Percentiles rank a stretch among this genome's conserved stretches.
phyloP scores from a whole-genome alignment of 805 yeast species.

The Wickerhamomyces sydowiorum region DNA sequence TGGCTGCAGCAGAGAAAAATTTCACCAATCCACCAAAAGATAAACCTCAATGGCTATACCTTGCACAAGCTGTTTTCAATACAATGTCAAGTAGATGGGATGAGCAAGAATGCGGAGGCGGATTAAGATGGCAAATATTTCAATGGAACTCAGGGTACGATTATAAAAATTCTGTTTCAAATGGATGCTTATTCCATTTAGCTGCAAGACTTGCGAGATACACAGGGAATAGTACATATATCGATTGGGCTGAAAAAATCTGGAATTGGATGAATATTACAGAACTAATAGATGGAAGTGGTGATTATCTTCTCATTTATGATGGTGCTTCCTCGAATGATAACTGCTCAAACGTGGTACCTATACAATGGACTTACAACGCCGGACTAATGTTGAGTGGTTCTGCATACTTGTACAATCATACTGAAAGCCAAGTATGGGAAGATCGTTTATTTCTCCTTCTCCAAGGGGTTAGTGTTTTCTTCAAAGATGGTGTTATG shows the following conservation, averaged over 20 bases:
- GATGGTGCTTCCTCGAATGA: constrained; percentile 60
- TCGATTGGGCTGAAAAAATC: constrained; percentile 65
- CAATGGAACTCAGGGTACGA: constrained; percentile 92
- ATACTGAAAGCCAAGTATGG: constrained; percentile 67
- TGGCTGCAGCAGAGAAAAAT: constrained; percentile 88
- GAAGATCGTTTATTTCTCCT: constrained; percentile 49
- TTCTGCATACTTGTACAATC: constrained; percentile 72
- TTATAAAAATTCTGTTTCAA: constrained; percentile 88
- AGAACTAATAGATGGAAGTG: constrained; percentile 28
- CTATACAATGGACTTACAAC: constrained; percentile 80
- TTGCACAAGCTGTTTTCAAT: constrained; percentile 87
- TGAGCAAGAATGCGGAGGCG: constrained; percentile 75
- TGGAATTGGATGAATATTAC: constrained; percentile 75
- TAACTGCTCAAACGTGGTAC: constrained; percentile 57
- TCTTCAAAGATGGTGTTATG: constrained; percentile 53
- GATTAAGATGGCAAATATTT: constrained; percentile 94
- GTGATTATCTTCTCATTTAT: constrained; percentile 35
- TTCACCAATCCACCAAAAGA: constrained; percentile 62
- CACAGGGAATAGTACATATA: constrained; percentile 68
- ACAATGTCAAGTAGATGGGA: constrained; percentile 94
- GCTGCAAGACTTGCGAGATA: constrained; percentile 85
- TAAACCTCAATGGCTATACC: constrained; percentile 70
- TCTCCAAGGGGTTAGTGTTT: constrained; percentile 47
- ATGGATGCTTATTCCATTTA: constrained; percentile 82
- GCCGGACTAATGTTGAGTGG: constrained; percentile 78